These are phyloP conservation scores for Fragilaria crotonensis DNA, from an alignment of 108 stramenopile species.

Conservation along the genomic window DNA sequence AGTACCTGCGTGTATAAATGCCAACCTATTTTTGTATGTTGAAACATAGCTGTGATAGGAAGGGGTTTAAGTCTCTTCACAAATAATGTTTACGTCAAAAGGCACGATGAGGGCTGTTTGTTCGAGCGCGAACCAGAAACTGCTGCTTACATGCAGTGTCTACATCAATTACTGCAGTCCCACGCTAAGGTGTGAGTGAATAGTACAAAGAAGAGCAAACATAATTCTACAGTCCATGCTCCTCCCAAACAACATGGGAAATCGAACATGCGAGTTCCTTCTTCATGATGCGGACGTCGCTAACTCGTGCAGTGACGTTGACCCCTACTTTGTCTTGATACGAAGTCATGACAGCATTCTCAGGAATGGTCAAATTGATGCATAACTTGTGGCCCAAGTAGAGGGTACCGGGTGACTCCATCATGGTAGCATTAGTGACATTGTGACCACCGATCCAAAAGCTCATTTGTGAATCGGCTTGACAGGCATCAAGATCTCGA, in stretches of 20 bases:
- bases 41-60: no score
- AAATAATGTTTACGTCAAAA: no score
- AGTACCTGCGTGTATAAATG: no score
- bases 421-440: slow-evolving; percentile 10
- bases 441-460: slow-evolving; percentile 40
- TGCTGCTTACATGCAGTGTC: no score
- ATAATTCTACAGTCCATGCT: no score
- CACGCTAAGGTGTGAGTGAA: no score
- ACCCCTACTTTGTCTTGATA: not conserved
- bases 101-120: no score
- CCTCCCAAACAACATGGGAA: slow-evolving; percentile 66
- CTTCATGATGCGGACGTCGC: not conserved
- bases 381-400: slow-evolving; percentile 60
- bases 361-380: slow-evolving; percentile 27
- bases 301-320: not conserved
- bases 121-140: no score
- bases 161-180: no score
- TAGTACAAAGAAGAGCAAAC: no score
- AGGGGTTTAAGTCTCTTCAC: no score
- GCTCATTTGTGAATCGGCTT: slow-evolving; percentile 30
- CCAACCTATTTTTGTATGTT: no score
- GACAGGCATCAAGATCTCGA: slow-evolving; percentile 30
- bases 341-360: slow-evolving; percentile 20
- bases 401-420: slow-evolving; percentile 27
- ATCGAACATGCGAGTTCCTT: slow-evolving; percentile 48